phyloP scores from a whole-genome alignment of 371 early-diverging fungal genomes.

The Mucor irregularis region DNA sequence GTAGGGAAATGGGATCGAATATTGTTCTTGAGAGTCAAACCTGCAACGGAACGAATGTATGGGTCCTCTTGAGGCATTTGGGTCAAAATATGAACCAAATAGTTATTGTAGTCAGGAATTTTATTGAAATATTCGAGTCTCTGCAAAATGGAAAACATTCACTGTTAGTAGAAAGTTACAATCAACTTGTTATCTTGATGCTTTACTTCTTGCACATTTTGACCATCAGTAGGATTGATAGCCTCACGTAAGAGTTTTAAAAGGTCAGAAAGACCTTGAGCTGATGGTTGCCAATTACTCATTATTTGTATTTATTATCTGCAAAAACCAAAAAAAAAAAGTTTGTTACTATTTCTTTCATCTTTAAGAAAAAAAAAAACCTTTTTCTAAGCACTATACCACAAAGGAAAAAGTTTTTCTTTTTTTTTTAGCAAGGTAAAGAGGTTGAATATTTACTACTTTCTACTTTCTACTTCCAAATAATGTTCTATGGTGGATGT shows the following conservation, averaged over 20 bases:
- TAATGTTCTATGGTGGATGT: no score
- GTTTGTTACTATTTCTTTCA: not conserved
- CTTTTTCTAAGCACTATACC: no score
- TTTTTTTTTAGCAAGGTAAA: not conserved
- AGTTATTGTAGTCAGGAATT: conserved; percentile 88
- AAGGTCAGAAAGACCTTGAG: conserved; percentile 52
- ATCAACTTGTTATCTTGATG: no score
- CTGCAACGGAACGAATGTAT: conserved; percentile 81
- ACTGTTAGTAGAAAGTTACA: no score
- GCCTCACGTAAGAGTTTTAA: conserved; percentile 50
- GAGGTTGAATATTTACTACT: no score
- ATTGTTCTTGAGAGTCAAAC: conserved; percentile 87
- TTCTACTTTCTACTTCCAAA: no score
- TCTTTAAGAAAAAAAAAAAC: not conserved
- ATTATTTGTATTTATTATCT: conserved; percentile 13
- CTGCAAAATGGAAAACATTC: conserved; percentile 43
- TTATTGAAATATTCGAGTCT: conserved; percentile 81
- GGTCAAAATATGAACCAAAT: conserved; percentile 84
- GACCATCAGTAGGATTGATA: conserved; percentile 44
- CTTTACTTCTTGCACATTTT: conserved; percentile 48
- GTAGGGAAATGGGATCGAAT: conserved; percentile 63
- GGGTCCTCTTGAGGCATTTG: conserved; percentile 66
- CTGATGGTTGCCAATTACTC: conserved; percentile 52
- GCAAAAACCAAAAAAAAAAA: not conserved
- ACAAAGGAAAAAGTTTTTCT: not conserved